Evolutionary conservation across 208 protist genomes (phyloP).

Genomic region (Trypanosoma rangeli): DNA sequence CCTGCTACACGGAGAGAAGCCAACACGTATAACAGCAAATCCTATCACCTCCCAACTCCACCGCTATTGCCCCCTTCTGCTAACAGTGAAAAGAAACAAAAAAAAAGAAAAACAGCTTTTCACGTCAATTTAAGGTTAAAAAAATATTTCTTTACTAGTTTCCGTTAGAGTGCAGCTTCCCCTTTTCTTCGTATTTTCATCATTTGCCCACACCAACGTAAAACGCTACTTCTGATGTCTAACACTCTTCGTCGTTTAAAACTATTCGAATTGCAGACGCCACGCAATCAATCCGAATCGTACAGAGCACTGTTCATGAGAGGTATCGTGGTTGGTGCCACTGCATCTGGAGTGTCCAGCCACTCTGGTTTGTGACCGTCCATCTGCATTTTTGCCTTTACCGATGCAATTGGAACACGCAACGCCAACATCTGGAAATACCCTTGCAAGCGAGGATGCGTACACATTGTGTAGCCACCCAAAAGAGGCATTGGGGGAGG

Average conservation of each 20-base stretch:
- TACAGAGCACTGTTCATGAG: constrained; percentile 33
- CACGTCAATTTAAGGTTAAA: neutral
- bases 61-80: neutral
- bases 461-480: constrained; percentile 37
- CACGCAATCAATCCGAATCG: constrained; percentile 38
- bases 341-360: constrained; percentile 61
- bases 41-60: neutral
- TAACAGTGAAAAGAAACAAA: neutral
- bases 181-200: neutral
- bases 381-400: constrained; percentile 61
- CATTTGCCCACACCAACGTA: neutral
- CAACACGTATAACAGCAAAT: neutral
- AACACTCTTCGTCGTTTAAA: neutral
- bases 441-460: constrained; percentile 49
- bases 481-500: constrained; percentile 46
- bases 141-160: neutral
- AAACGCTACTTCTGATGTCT: neutral
- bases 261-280: neutral
- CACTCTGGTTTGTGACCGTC: constrained; percentile 59
- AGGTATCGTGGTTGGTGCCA: constrained; percentile 37
- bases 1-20: neutral
- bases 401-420: constrained; percentile 36
- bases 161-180: neutral
- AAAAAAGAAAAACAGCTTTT: neutral
- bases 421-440: constrained; percentile 73